Evolutionary conservation across 2,329 filamentous ascomycete genomes (phyloP).

Genomic region (Hymenoscyphus occultus): DNA sequence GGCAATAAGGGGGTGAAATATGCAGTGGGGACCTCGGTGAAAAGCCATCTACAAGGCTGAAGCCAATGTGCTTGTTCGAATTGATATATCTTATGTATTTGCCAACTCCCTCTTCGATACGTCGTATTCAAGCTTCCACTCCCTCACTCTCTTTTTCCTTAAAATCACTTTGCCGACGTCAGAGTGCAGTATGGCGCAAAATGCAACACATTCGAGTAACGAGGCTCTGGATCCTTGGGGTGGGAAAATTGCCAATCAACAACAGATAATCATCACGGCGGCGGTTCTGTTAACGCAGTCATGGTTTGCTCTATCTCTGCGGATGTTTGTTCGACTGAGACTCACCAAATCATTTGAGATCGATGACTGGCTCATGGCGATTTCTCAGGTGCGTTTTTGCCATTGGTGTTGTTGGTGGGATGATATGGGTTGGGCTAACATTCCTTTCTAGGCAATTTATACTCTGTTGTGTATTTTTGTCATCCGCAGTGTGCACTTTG

Average conservation of each 20-base stretch:
- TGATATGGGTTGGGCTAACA: not conserved
- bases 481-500: not conserved
- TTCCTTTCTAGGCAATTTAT: not conserved
- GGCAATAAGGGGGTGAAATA: not conserved
- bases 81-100: not conserved
- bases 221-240: not conserved
- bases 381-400: conserved; percentile 18
- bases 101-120: not conserved
- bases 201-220: not conserved
- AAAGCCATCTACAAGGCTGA: not conserved
- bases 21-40: not conserved
- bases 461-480: not conserved
- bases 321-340: conserved; percentile 19
- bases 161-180: not conserved
- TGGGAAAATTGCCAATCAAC: not conserved
- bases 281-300: conserved; percentile 18
- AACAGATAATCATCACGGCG: not conserved
- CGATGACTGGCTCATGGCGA: conserved; percentile 25
- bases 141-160: not conserved
- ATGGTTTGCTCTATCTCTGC: conserved; percentile 18
- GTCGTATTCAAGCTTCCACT: not conserved
- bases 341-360: conserved; percentile 21
- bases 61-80: not conserved
- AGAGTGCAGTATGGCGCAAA: not conserved
- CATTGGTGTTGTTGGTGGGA: not conserved